Base-by-base conservation (phyloP, 805 yeast species). In the Ogataea pignaliae region DNA sequence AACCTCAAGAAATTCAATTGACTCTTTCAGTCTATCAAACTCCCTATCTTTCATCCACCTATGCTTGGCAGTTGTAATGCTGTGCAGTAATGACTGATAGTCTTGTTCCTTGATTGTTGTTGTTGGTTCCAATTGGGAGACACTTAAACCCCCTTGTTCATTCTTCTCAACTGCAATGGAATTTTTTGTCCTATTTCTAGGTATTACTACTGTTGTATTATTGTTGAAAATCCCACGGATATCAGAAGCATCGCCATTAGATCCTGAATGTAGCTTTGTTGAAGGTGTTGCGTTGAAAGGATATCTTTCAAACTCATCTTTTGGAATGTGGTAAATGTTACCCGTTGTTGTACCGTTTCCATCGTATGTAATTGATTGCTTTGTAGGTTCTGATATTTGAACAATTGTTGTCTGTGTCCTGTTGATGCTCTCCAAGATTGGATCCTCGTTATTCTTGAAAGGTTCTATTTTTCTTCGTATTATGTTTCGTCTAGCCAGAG, bases 401-500 rank as follows among this genome's bases (percentile, higher is more conserved):
- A 41, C 32, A 4, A 36, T 21, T 31, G 43, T 26, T 29, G 43
- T 35, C 28, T 41, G 43, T 3, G 43, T 41, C 16, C 33, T 37
- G 39, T 41, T 41, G 3, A 31, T 15, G 14, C 28, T 36, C 31
- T 36, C 43, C 10, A 41, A 13, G 6, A 41, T 31, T 15, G 43
- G 43, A 21, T 41, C 43, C 8, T 30, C 34, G 21, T 28, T 21
- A 32, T 28, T 21, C 26, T 36, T 36, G 10, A 41, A 12, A 14
- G 39, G 43, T n/a, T 44, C 54, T 3, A 30, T 30, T 36, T 55
- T 58, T 37, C 62, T 46, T 36, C 60, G 50, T 10, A 56, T 51
- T 29, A 57, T 52, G 40, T 59, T 59, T 34, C 47, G 52, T 42
- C 59, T 52, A n/a, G 48, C 44, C 26, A 56, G 43, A 11, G 55